phyloP scores from a whole-genome alignment of 106 monocot genomes.

The Apostasia ramifera region DNA sequence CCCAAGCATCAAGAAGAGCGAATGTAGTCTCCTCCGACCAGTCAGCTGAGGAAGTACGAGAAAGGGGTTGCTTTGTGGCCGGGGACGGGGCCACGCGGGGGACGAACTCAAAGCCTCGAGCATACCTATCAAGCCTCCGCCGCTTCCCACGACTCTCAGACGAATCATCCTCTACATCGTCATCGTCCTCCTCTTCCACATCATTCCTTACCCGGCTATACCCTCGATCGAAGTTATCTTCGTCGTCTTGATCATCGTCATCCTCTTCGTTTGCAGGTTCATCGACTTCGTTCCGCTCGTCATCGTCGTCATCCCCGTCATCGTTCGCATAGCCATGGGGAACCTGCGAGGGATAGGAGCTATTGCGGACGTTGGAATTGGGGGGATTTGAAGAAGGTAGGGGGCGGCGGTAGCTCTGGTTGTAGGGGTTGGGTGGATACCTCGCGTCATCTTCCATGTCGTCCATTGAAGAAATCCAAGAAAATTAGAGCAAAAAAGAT shows the following conservation, averaged over 20 bases:
- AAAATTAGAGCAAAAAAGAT: not conserved
- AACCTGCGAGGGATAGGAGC: slow-evolving; percentile 9
- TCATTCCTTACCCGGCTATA: slow-evolving; percentile 2
- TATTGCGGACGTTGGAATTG: slow-evolving; percentile 11
- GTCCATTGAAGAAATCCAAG: slow-evolving; percentile 6
- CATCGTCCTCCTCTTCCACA: slow-evolving; percentile 11
- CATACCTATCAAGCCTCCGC: slow-evolving; percentile 48
- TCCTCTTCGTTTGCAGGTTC: slow-evolving; percentile 20
- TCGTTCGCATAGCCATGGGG: slow-evolving; percentile 17
- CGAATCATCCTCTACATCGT: slow-evolving; percentile 23
- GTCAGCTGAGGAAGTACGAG: slow-evolving; percentile 33
- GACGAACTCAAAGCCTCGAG: slow-evolving; percentile 75
- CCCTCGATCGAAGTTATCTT: not conserved
- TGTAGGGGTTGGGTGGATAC: slow-evolving; percentile 38
- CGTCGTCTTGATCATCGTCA: slow-evolving; percentile 13
- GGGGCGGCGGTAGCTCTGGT: slow-evolving; percentile 12
- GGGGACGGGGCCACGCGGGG: slow-evolving; percentile 31
- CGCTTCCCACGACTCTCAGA: slow-evolving; percentile 65
- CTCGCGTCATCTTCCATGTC: slow-evolving; percentile 53
- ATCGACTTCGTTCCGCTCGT: slow-evolving; percentile 1
- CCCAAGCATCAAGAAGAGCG: slow-evolving; percentile 86
- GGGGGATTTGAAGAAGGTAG: slow-evolving; percentile 6
- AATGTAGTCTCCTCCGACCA: slow-evolving; percentile 90
- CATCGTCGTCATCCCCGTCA: slow-evolving; percentile 6
- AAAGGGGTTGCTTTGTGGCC: not conserved